Base-by-base conservation (phyloP, 2,329 filamentous ascomycete genomes). In the Microdochium bolleyi region DNA sequence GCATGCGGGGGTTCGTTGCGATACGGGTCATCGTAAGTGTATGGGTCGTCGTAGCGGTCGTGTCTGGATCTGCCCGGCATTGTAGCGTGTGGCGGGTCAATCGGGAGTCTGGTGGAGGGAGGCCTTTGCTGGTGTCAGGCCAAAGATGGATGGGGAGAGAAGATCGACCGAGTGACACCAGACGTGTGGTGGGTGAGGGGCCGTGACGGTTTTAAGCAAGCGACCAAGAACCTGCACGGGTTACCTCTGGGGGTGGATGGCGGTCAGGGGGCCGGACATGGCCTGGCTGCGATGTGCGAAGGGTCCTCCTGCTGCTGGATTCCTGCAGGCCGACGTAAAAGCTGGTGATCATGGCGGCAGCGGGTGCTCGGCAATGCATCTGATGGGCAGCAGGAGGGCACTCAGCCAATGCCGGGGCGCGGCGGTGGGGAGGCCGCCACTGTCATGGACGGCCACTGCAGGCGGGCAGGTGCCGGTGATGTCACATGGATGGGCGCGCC, bases 1-100 rank as follows among this genome's bases (percentile, higher is more conserved):
- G 51, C 54, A 19, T 61, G 58, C 25, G 60, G 58, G 10, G 22
- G 55, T 16, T 60, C 60, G 52, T 59, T 51, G 21, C 55, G 58
- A 49, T 64, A 63, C 3, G 62, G 62, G 51, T 64, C 62, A 49
- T 65, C 59, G 51, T 60, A 63, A 37, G 55, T 54, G 49, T 64
- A 63, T 7, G 62, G 62, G 51, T 65, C 62, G 50, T 65, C 62
- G 48, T 63, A 58, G 30, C 53, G 61, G 58, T 53, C 54, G 49
- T 56, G 57, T 50, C 55, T 60, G 25, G 62, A 60, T 50, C 59
- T 59, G 46, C 60, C 56, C 5, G 60, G 48, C 63, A 65, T 65
- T 30, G 27, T 30, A 11, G 27, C 27, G 27, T 30, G 27, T 30
- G 27, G 27, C 27, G 5, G 5, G 5, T 11, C 27, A 30, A 30